Evolutionary conservation across 441 rosid genomes (phyloP), one percentile per base, ranked within the genome.

Genomic region (Pelargonium australe): DNA sequence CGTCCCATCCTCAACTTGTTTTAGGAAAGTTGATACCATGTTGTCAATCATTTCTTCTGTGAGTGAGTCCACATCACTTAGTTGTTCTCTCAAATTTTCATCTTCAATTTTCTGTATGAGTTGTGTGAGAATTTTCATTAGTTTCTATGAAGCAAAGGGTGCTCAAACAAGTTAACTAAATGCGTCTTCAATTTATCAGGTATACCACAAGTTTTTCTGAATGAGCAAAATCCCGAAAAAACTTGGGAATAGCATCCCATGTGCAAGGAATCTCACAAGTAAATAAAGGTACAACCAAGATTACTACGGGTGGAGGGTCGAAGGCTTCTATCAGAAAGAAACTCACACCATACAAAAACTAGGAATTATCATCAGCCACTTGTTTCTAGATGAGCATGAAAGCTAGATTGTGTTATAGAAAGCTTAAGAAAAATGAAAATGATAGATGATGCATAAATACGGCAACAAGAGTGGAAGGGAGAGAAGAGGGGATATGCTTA

Each of bases 31-130:
- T 4, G 84, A 80, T 16, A 89, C 64, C 10, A 80, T 83, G 49
- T 69, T 44, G 57, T 94, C 92, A 41, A 94, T 84, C 65, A 86
- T 67, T 75, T 89, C 92, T 75, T 89, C 97, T 0, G 92, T 78
- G 23, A 89, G 76, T 0, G 76, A 72, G 43, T 89, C 95, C 66
- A 72, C 62, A 65, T 86, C 76, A 55, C 72, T 73, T 19, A 94
- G 80, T 75, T 85, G 78, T 66, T 84, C 84, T 81, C 87, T 91
- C 81, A 94, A 79, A 45, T 75, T 75, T 66, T 57, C 77, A 69
- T 87, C 87, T 49, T 69, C 85, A 44, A 94, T 77, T 77, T 85
- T 87, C 99, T 94, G 92, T 66, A 44, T 70, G 58, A 65, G 25
- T 19, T 34, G 9, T 20, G 63, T 8, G 23, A 57, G 34, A 68